Evolutionary conservation across 2,329 filamentous ascomycete species (phyloP), one percentile per base, ranked within the genome.

Genomic region (Elsinoe perseae): DNA sequence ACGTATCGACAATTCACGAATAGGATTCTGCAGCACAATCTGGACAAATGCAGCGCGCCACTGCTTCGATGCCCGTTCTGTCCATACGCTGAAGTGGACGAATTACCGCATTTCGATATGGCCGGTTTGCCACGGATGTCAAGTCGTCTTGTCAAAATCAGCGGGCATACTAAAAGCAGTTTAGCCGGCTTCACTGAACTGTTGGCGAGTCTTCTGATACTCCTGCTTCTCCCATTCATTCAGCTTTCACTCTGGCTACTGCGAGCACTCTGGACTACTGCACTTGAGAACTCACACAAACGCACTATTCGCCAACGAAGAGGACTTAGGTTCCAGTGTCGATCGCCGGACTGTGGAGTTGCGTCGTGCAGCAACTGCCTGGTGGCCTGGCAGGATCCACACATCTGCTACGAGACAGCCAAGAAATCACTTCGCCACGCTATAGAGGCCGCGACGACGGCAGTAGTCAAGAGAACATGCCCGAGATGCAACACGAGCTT

Each of bases 401-500:
- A 98, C 70, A 81, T 87, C 57, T 97, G 93, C 73, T 87, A 95
- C 75, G 89, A 95, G 66, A 89, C 86, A 0, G 84, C 86, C 40
- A 82, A 86, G 52, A 81, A 89, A 12, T 87, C 90, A 4, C 80
- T 97, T 25, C 87, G 92, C 54, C 90, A 89, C 1, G 87, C 92
- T 62, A 85, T 97, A 61, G 93, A 97, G 73, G 86, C 90, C 63
- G 92, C 91, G 56, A 93, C 95, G 76, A 95, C 91, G 60, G 84
- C 91, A 67, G 92, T 92, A 21, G 84, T 97, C 68, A 98, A 97
- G 73, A 87, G 93, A 52, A 92, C 93, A 8, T 98, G 93, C 69
- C 93, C 93, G 7, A 82, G 86, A 48, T 98, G 93, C 75, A 86
- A 88, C 63, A 88, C 91, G 8, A 88, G 85, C 14, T 97, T 97